Conservation (phyloP, 805 yeast genomes). For the Yarrowia alimentaria region DNA sequence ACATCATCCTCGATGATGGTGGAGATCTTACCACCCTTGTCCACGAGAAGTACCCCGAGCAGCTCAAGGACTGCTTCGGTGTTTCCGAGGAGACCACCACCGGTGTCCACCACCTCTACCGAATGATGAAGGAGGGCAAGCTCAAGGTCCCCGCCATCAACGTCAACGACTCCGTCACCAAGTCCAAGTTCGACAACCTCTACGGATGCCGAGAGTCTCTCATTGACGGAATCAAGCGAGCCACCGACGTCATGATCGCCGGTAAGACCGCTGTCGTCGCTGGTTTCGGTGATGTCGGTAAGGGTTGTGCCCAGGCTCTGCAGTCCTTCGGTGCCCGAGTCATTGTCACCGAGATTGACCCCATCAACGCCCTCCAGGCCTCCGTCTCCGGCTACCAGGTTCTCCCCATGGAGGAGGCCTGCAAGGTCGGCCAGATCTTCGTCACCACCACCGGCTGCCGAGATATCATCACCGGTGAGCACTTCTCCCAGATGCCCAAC, state of each 20-base stretch:
- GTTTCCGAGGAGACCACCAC: constrained; percentile 99
- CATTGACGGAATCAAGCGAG: constrained; percentile 98
- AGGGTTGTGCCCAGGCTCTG: constrained; percentile 99
- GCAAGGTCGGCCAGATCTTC: constrained; percentile 89
- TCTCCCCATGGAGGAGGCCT: constrained; percentile 91
- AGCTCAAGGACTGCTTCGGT: constrained; percentile 93
- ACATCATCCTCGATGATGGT: constrained; percentile 98
- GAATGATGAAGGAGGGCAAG: constrained; percentile 81
- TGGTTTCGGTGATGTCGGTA: constrained; percentile 99
- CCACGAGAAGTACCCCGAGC: constrained; percentile 97
- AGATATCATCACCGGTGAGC: constrained; percentile 88
- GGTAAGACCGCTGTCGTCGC: constrained; percentile 99
- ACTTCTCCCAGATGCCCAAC: constrained; percentile 93
- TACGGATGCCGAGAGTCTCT: constrained; percentile 99
- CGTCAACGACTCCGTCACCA: constrained; percentile 98
- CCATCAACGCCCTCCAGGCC: constrained; percentile 98
- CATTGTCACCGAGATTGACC: constrained; percentile 94
- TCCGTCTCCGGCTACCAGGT: constrained; percentile 99
- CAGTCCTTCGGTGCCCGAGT: constrained; percentile 99
- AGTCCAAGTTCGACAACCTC: constrained; percentile 98
- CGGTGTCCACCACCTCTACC: constrained; percentile 99
- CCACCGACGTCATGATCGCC: constrained; percentile 99
- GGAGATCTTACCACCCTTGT: constrained; percentile 97
- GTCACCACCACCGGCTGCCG: constrained; percentile 99
- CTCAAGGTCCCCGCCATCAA: constrained; percentile 99